These are phyloP conservation scores for Trifolium fragiferum DNA, from an alignment of 306 rosid genomes.

Conservation along the genomic window DNA sequence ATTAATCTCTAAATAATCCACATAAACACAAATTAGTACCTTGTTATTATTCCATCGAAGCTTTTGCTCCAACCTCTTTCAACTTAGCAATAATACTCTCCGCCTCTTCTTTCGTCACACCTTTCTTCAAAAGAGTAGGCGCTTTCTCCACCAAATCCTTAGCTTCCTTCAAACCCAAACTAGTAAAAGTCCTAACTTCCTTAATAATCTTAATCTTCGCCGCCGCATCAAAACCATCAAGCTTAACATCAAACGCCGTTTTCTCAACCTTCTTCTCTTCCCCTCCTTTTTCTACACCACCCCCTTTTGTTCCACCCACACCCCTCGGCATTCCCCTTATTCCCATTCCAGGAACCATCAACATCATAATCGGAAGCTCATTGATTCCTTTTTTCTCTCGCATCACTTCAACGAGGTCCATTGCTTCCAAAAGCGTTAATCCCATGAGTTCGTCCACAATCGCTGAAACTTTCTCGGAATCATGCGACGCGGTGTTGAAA, in stretches of 20 bases:
- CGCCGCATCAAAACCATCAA: constrained; percentile 80
- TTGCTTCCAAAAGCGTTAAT: constrained; percentile 69
- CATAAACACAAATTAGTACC: constrained; percentile 45
- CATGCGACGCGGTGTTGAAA: constrained; percentile 49
- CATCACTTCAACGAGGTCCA: constrained; percentile 80
- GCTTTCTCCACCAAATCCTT: constrained; percentile 95
- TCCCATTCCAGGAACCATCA: constrained; percentile 88
- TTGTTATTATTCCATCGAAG: constrained; percentile 79
- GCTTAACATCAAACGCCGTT: constrained; percentile 86
- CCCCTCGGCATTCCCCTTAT: constrained; percentile 55
- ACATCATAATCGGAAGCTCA: constrained; percentile 81
- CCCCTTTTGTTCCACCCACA: constrained; percentile 47
- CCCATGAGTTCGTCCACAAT: constrained; percentile 74
- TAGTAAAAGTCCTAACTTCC: constrained; percentile 89
- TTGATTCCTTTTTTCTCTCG: constrained; percentile 67
- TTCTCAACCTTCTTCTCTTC: constrained; percentile 72
- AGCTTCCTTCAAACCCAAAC: constrained; percentile 96
- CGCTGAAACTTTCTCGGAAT: constrained; percentile 53
- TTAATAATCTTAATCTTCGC: constrained; percentile 85
- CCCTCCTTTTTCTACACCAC: constrained; percentile 31
- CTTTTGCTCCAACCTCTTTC: constrained; percentile 92
- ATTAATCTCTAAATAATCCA: neutral
- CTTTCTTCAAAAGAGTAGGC: constrained; percentile 87
- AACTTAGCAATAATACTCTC: constrained; percentile 79
- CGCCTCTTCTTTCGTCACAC: constrained; percentile 87